Evolutionary conservation across 176 grass and related monocot species (phyloP), one percentile per base, ranked within the genome.

Genomic region (Zea mays): DNA sequence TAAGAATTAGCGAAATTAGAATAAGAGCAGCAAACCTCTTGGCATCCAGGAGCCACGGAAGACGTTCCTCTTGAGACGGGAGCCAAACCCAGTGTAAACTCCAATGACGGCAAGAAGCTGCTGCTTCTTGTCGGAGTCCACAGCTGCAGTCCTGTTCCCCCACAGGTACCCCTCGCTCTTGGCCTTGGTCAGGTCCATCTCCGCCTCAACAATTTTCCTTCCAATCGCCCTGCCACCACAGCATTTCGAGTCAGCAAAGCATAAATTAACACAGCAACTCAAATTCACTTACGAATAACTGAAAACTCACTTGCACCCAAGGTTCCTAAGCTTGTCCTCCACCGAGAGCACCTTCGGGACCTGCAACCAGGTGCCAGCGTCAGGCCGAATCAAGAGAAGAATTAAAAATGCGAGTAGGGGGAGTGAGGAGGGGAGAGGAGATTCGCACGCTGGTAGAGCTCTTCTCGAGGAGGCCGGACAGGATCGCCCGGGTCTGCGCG

Each of bases 31-130:
- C 81, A 78, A 78, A 99, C 92, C 96, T 99, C 75, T 92, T 0
- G 92, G 96, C 96, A 99, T 99, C 96, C 96, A 99, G 0, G 92
- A 95, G 58, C 87, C 88, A 27, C 96, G 86, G 79, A 99, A 99
- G 65, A 41, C 27, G 58, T 93, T 99, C 82, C 92, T 90, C 78
- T 81, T 95, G 54, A 99, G 90, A 8, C 86, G 89, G 45, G 92
- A 95, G 21, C 96, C 96, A 85, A 99, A 99, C 54, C 96, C 96
- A 66, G 96, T 95, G 62, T 95, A 95, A 79, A 99, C 92, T 68
- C 96, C 92, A 80, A 99, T 95, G 51, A 99, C 90, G 0, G 92
- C 87, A 81, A 93, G 88, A 72, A 99, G 72, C 58, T 79, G 83
- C 71, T 82, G 83, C 71, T 89, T 95, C 62, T 87, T 85, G 7